phyloP scores from a whole-genome alignment of 768 basidiomycete genomes.

The Imleria badia region DNA sequence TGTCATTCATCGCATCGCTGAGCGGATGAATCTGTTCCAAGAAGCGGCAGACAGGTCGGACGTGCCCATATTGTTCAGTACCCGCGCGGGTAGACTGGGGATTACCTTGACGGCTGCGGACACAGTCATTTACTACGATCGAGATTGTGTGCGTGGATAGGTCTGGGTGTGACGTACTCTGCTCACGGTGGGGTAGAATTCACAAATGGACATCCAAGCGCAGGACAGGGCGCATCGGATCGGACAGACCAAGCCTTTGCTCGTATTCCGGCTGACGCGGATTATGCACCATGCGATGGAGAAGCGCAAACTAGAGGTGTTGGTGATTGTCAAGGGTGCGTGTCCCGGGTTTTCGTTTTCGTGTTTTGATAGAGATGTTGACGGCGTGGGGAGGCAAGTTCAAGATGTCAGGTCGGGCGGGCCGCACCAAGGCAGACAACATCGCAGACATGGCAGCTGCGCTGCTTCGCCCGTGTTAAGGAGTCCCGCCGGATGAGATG shows the following conservation, averaged over 20 bases:
- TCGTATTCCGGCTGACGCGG: constrained; percentile 85
- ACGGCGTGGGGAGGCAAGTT: constrained; percentile 62
- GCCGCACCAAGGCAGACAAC: constrained; percentile 56
- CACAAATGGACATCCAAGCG: constrained; percentile 96
- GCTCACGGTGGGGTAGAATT: constrained; percentile 55
- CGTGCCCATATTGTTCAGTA: constrained; percentile 82
- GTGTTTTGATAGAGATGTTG: background rate
- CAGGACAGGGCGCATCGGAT: constrained; percentile 96
- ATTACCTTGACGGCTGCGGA: constrained; percentile 85
- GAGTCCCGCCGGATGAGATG: too few species aligned
- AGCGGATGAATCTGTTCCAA: constrained; percentile 86
- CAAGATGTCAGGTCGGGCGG: constrained; percentile 63
- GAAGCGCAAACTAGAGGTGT: constrained; percentile 87
- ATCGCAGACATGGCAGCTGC: constrained; percentile 81
- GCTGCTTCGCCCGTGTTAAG: constrained; percentile 53
- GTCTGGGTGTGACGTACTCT: background rate
- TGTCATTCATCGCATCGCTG: too few species aligned
- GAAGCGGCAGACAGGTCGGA: constrained; percentile 56
- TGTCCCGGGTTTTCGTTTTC: background rate
- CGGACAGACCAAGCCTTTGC: constrained; percentile 87
- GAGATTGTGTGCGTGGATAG: constrained; percentile 20
- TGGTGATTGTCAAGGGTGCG: constrained; percentile 88
- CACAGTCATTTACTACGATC: constrained; percentile 28
- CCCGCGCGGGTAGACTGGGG: constrained; percentile 92
- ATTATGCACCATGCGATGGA: constrained; percentile 87